Conservation (phyloP, 345 rosid species). For the Dipteronia dyeriana region DNA sequence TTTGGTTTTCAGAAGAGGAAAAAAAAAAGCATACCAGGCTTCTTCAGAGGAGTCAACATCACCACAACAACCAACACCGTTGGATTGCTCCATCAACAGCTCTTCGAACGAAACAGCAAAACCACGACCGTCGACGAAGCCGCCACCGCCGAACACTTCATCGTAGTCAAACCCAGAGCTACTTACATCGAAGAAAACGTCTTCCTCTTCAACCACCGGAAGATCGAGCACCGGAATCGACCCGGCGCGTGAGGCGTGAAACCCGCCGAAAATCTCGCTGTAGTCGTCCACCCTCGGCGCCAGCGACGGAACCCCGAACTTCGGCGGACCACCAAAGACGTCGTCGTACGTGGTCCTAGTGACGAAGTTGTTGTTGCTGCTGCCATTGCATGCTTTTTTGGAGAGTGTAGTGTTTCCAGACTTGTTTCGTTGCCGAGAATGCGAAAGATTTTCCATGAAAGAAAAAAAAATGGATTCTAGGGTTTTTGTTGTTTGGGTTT, state of each 20-base stretch:
- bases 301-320: conserved; percentile 52
- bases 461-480: conserved; percentile 8
- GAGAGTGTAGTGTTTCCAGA: conserved; percentile 17
- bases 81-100: conserved; percentile 39
- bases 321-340: conserved; percentile 74
- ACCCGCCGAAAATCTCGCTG: conserved; percentile 74
- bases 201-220: conserved; percentile 49
- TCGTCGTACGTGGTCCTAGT: conserved; percentile 60
- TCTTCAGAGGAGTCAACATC: conserved; percentile 64
- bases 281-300: conserved; percentile 90
- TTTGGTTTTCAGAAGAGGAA: background rate
- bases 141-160: conserved; percentile 75
- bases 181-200: conserved; percentile 62
- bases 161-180: conserved; percentile 62
- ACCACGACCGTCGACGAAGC: conserved; percentile 38
- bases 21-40: conserved; percentile 62
- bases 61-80: conserved; percentile 32
- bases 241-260: conserved; percentile 74
- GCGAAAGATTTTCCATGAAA: conserved; percentile 67
- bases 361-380: conserved; percentile 20
- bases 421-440: conserved; percentile 53
- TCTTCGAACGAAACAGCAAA: conserved; percentile 68
- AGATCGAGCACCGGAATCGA: conserved; percentile 95
- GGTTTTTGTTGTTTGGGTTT: conserved; percentile 31
- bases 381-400: conserved; percentile 38